Evolutionary conservation across 2,329 filamentous ascomycete species (phyloP), one percentile per base, ranked within the genome.

Genomic region (Claviceps africana): DNA sequence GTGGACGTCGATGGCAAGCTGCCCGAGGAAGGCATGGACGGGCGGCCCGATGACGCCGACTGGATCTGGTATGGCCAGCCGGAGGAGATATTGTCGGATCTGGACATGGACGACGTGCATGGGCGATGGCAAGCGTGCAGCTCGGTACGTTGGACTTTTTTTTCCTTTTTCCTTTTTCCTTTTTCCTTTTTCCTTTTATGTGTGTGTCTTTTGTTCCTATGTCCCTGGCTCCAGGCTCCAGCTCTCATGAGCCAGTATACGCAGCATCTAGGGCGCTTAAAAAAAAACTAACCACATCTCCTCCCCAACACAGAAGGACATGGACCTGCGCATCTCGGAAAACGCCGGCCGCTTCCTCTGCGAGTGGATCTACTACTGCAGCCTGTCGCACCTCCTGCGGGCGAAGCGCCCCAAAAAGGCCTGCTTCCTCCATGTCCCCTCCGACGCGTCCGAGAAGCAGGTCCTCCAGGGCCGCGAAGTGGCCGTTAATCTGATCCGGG

Each of bases 341-440:
- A 82, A 90, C 57, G 80, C 86, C 0, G 86, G 86, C 2, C 76
- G 76, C 21, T 90, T 84, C 64, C 71, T 89, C 17, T 90, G 86
- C 66, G 86, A 90, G 62, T 90, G 86, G 61, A 88, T 85, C 58
- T 87, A 85, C 65, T 88, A 81, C 66, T 81, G 79, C 7, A 85
- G 81, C 55, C 65, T 88, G 58, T 73, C 83, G 21, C 69, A 81
- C 53, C 67, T 81, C 37, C 71, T 69, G 59, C 76, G 74, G 61
- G 65, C 70, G 47, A 60, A 70, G 45, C 62, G 72, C 54, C 66
- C 68, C 21, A 68, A 68, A 52, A 75, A 75, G 53, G 79, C 85
- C 5, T 66, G 83, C 2, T 90, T 90, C 64, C 67, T 89, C 50
- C 86, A 90, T 64, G 85, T 90, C 1, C 86, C 86, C 0, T 73